Conservation (phyloP, 257 asterid genomes). For the Scutellaria galericulata region DNA sequence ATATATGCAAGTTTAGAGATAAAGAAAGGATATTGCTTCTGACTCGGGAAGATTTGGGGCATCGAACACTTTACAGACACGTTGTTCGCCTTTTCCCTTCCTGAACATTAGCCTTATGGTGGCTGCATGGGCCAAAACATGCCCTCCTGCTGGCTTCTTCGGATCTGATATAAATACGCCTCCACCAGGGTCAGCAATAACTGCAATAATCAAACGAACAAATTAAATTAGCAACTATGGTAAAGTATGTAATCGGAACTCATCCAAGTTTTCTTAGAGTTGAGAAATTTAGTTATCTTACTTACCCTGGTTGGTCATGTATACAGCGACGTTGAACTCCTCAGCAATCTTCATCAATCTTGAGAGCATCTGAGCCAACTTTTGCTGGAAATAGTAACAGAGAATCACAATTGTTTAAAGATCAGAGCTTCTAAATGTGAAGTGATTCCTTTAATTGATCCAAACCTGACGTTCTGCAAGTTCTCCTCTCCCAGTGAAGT, state of each 20-base stretch:
- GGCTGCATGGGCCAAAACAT: conserved; percentile 97
- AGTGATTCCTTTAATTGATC: not conserved
- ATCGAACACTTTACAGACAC: conserved; percentile 97
- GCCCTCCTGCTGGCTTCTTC: conserved; percentile 99
- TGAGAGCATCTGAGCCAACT: conserved; percentile 98
- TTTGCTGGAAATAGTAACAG: conserved; percentile 68
- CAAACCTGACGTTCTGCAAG: conserved; percentile 95
- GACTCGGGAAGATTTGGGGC: conserved; percentile 99
- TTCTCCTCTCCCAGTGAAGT: conserved; percentile 98
- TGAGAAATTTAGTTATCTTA: conserved; percentile 33
- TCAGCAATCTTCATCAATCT: conserved; percentile 92
- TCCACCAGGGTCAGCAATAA: conserved; percentile 98
- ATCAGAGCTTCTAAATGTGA: conserved; percentile 4
- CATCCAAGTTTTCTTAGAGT: not conserved
- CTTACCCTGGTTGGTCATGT: conserved; percentile 98
- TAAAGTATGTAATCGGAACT: not conserved
- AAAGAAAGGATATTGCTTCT: conserved; percentile 91
- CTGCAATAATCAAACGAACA: conserved; percentile 56
- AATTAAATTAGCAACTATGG: conserved; percentile 3
- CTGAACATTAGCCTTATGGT: conserved; percentile 96
- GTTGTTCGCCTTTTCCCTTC: conserved; percentile 99
- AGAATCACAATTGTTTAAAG: conserved; percentile 28
- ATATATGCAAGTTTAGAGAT: not conserved
- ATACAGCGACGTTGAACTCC: conserved; percentile 97
- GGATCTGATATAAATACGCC: conserved; percentile 98